Evolutionary conservation across 352 stramenopile species (phyloP).

Genomic region (Elongisporangium anandrum): DNA sequence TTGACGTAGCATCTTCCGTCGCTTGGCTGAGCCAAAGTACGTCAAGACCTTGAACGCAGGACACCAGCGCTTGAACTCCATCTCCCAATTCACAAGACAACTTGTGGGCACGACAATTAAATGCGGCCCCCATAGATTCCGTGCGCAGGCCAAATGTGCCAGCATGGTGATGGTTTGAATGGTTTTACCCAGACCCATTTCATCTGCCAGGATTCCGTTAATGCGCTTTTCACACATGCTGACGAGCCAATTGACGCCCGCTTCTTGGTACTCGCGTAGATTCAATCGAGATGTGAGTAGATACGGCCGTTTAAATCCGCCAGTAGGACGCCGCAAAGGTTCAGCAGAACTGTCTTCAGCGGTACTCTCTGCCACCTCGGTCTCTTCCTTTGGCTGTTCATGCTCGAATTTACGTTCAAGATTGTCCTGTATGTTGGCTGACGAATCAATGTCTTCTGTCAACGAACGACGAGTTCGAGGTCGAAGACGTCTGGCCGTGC

Average conservation of each 20-base stretch:
- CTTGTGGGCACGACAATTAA: conserved; percentile 98
- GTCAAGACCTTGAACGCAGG: conserved; percentile 96
- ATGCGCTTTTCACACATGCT: conserved; percentile 96
- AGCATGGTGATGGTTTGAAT: conserved; percentile 99
- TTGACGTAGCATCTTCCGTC: conserved; percentile 83
- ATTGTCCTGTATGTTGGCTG: too few relatives aligned
- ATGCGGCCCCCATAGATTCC: conserved; percentile 97
- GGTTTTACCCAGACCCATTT: conserved; percentile 96
- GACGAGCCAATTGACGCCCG: conserved; percentile 97
- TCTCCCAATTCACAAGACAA: conserved; percentile 99
- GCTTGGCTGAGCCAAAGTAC: conserved; percentile 98
- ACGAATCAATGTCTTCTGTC: background rate
- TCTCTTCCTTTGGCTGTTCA: background rate
- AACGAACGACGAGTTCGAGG: background rate
- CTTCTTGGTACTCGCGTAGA: conserved; percentile 75
- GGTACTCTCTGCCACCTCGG: too few relatives aligned
- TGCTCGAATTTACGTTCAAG: background rate
- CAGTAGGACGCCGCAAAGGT: background rate
- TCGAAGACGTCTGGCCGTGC: background rate
- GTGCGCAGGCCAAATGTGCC: conserved; percentile 89
- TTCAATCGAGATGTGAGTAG: conserved; percentile 61
- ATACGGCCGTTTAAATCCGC: conserved; percentile 57
- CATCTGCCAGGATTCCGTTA: conserved; percentile 99
- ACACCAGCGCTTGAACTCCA: conserved; percentile 98
- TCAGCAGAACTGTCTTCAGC: too few relatives aligned